These are phyloP conservation scores for Alternaria gaisen DNA, from an alignment of 2,329 filamentous ascomycete species.

Conservation along the genomic window DNA sequence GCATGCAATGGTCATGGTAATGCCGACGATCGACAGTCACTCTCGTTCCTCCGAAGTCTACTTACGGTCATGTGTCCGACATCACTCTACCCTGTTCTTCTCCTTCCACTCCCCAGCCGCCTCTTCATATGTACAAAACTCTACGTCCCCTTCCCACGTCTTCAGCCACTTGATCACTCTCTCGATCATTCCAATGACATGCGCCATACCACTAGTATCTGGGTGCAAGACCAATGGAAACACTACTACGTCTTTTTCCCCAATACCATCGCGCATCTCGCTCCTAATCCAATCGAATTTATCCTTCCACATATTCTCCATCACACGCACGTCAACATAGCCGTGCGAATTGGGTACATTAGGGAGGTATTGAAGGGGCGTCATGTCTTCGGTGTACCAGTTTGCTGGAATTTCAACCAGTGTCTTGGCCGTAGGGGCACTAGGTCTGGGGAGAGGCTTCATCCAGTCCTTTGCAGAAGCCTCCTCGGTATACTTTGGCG, in stretches of 20 bases:
- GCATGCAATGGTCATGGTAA: not conserved
- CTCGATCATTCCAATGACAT: conserved; percentile 67
- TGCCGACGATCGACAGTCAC: not conserved
- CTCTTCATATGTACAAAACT: conserved; percentile 57
- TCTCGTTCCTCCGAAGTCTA: not conserved
- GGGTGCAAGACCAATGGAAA: conserved; percentile 66
- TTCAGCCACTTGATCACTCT: conserved; percentile 62
- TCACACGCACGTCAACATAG: conserved; percentile 64
- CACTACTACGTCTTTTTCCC: conserved; percentile 49
- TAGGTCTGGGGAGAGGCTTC: conserved; percentile 49
- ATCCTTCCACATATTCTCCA: conserved; percentile 70
- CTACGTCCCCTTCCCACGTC: conserved; percentile 55
- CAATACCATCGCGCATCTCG: conserved; percentile 49
- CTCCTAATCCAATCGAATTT: conserved; percentile 63
- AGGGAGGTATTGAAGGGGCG: conserved; percentile 58
- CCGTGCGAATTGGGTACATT: conserved; percentile 63
- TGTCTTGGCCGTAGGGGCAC: conserved; percentile 31
- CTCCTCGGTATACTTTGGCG: conserved; percentile 52
- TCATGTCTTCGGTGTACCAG: conserved; percentile 64
- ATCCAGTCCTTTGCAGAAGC: conserved; percentile 56
- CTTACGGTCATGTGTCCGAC: not conserved
- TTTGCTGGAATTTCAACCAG: conserved; percentile 61
- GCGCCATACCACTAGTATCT: conserved; percentile 68
- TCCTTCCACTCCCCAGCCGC: conserved; percentile 54
- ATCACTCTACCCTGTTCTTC: conserved; percentile 21